Conservation (phyloP, 352 stramenopile genomes). For the Albugo laibachii region DNA sequence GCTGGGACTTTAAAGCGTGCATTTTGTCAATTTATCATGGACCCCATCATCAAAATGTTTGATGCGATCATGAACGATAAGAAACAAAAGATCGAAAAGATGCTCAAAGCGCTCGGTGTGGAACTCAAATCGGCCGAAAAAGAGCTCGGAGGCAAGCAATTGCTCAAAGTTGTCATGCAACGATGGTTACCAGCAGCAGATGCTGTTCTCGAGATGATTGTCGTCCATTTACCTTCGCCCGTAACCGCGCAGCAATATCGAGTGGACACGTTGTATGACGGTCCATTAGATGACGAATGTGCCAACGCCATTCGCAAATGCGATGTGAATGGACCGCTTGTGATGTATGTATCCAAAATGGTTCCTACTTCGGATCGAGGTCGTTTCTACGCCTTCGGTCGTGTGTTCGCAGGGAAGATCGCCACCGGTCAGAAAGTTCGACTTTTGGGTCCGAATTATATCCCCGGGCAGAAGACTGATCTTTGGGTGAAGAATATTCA, state of each 20-base stretch:
- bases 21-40: slow-evolving; percentile 99
- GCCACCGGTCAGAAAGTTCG: slow-evolving; percentile 97
- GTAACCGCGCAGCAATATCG: slow-evolving; percentile 93
- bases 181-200: slow-evolving; percentile 98
- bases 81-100: slow-evolving; percentile 97
- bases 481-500: slow-evolving; percentile 99
- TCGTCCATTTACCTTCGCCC: slow-evolving; percentile 96
- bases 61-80: slow-evolving; percentile 99
- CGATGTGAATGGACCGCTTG: slow-evolving; percentile 93
- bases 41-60: slow-evolving; percentile 99
- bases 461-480: slow-evolving; percentile 99
- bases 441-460: slow-evolving; percentile 99
- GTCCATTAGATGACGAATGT: slow-evolving; percentile 94
- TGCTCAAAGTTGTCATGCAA: slow-evolving; percentile 98
- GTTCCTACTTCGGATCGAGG: slow-evolving; percentile 97
- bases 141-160: slow-evolving; percentile 89
- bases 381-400: slow-evolving; percentile 99
- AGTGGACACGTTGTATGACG: slow-evolving; percentile 97
- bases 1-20: slow-evolving; percentile 89
- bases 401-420: slow-evolving; percentile 98
- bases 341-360: slow-evolving; percentile 99
- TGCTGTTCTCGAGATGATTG: slow-evolving; percentile 99
- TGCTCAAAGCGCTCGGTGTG: slow-evolving; percentile 92
- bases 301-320: slow-evolving; percentile 96
- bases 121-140: slow-evolving; percentile 96